These are phyloP conservation scores for Rhinocladiella similis DNA, from an alignment of 2,329 filamentous ascomycete species.

Conservation along the genomic window DNA sequence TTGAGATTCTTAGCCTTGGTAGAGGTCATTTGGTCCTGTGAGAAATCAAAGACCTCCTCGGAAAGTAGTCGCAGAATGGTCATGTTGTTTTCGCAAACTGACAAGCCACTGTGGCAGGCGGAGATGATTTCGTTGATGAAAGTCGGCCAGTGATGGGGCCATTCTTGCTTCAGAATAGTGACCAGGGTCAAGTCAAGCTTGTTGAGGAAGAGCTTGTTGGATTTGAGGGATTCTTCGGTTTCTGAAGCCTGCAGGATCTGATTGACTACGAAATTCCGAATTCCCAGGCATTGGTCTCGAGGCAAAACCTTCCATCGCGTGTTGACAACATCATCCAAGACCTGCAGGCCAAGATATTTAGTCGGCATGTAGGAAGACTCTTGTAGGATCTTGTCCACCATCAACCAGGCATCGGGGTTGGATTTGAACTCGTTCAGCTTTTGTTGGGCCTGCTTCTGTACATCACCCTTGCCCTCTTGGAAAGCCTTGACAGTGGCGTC, in stretches of 20 bases:
- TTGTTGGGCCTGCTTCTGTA: slow-evolving; percentile 41
- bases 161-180: slow-evolving; percentile 97
- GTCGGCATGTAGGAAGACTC: slow-evolving; percentile 92
- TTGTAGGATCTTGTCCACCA: slow-evolving; percentile 95
- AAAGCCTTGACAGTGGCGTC: slow-evolving; percentile 95
- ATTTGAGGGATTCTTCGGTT: slow-evolving; percentile 81
- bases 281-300: slow-evolving; percentile 94
- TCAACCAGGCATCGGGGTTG: slow-evolving; percentile 95
- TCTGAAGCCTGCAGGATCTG: slow-evolving; percentile 94
- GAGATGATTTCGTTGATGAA: slow-evolving; percentile 99
- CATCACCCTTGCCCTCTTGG: slow-evolving; percentile 93
- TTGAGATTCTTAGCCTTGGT: slow-evolving; percentile 95
- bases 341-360: slow-evolving; percentile 94
- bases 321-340: slow-evolving; percentile 97
- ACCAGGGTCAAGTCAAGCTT: slow-evolving; percentile 98
- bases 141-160: slow-evolving; percentile 99
- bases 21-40: slow-evolving; percentile 98
- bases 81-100: slow-evolving; percentile 99
- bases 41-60: slow-evolving; percentile 98
- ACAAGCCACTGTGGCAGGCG: slow-evolving; percentile 90
- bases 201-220: slow-evolving; percentile 87
- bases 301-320: slow-evolving; percentile 98
- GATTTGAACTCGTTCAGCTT: slow-evolving; percentile 79
- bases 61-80: slow-evolving; percentile 91
- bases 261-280: slow-evolving; percentile 98